Evolutionary conservation across 495 filamentous ascomycete species (phyloP).

Genomic region (Amorphotheca resinae): DNA sequence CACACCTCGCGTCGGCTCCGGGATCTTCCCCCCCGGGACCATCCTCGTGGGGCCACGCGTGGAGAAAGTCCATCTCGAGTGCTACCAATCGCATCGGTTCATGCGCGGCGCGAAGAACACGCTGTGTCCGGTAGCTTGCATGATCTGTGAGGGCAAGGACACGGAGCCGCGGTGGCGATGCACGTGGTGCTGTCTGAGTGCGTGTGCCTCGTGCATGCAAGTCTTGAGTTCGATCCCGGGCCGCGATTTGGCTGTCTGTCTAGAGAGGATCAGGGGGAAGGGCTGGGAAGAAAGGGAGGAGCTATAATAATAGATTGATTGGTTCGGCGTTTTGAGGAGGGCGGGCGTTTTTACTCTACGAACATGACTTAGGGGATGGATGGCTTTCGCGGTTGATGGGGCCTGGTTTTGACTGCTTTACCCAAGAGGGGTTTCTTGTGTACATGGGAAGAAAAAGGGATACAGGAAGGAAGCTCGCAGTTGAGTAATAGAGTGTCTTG

Average conservation of each 20-base stretch:
- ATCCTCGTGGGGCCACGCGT: conserved; percentile 8
- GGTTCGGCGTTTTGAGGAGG: no score
- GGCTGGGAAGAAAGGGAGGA: no score
- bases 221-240: conserved; percentile 10
- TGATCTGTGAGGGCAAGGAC: conserved; percentile 18
- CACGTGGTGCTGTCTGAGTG: conserved; percentile 20
- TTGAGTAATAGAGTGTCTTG: no score
- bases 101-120: conserved; percentile 16
- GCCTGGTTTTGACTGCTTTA: no score
- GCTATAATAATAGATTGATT: no score
- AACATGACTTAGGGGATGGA: no score
- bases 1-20: background rate
- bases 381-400: no score
- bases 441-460: no score
- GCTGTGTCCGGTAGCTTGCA: conserved; percentile 18
- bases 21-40: conserved; percentile 1
- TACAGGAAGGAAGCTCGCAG: no score
- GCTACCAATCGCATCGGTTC: conserved; percentile 18
- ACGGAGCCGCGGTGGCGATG: conserved; percentile 17
- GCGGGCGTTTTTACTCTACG: no score
- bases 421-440: no score
- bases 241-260: conserved; percentile 13
- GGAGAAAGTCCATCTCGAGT: conserved; percentile 14
- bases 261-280: conserved; percentile 10
- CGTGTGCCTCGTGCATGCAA: conserved; percentile 18